Base-by-base conservation (phyloP, 2,329 filamentous ascomycete genomes). In the Calcarisporium arbuscula region DNA sequence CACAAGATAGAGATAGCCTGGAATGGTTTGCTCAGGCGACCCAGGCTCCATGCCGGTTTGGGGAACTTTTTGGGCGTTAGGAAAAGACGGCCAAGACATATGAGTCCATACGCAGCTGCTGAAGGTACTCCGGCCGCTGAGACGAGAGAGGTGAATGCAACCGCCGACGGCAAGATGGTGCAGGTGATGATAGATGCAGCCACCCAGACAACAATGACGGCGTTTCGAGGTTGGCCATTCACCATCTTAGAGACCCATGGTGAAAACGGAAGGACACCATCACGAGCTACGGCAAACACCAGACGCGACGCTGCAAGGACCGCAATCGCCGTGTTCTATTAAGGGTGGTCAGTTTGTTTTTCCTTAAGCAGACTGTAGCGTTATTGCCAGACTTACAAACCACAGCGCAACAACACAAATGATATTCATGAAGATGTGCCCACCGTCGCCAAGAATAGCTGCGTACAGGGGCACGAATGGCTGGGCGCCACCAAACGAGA, bases 401-500 rank as follows among this genome's bases (percentile, higher is more conserved):
- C 64, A 68, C 3, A 69, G 46, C 1, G 65, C 62, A 8, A 64
- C 40, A 20, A 74, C 58, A 56, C 69, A 76, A 30, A 78, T 54
- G n/a, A 77, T 52, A 42, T 73, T 75, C 74, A 78, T 78, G 38
- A 76, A 62, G n/a, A 78, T 61, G 44, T 78, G 74, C 1, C 69
- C 74, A 5, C 71, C 65, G 30, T 67, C 53, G 3, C 74, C 74
- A 12, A 78, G 60, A 8, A 75, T 66, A 9, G 68, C 61, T 2
- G 72, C 74, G 43, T 78, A 78, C 3, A 78, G 61, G 2, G 67
- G 62, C 4, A 78, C 72, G 35, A 78, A 78, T 0, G 74, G 74
- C 38, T 78, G 74, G 1, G 71, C 67, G 1, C 70, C 68, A 6
- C 65, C 67, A 38, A 72, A 71, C 2, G 60, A 61, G 49, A 77